A percentile compares a stretch with the other conserved stretches of the same genome.
These are phyloP conservation scores for Huntiella decipiens DNA, from an alignment of 2,329 filamentous ascomycete species.

Conservation along the genomic window DNA sequence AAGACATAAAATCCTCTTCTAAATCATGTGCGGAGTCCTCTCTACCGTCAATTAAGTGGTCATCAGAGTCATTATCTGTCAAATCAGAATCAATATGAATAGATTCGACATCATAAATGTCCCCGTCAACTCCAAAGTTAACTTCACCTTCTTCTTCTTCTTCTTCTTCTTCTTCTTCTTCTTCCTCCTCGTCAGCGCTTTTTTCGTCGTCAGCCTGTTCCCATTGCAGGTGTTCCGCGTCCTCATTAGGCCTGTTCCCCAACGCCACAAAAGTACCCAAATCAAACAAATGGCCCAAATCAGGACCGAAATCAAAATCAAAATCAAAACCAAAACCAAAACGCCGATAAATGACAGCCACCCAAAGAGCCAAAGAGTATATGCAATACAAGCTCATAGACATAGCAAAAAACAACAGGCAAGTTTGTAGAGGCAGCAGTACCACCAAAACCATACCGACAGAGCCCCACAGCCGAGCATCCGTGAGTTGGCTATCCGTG, in stretches of 20 bases:
- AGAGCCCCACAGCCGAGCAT: slow-evolving; percentile 2
- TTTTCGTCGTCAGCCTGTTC: slow-evolving; percentile 17
- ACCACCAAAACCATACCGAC: slow-evolving; percentile 5
- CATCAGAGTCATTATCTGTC: slow-evolving; percentile 12
- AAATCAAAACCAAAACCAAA: slow-evolving; percentile 3
- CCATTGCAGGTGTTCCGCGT: background rate
- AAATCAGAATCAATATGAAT: slow-evolving; percentile 8
- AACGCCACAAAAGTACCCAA: background rate
- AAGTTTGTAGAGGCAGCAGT: slow-evolving; percentile 8
- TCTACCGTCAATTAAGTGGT: slow-evolving; percentile 18
- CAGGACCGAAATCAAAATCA: background rate
- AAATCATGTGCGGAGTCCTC: slow-evolving; percentile 6
- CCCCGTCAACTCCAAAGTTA: slow-evolving; percentile 16
- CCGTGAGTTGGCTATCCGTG: too few relatives aligned
- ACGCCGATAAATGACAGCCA: slow-evolving; percentile 1
- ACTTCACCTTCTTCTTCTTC: slow-evolving; percentile 18
- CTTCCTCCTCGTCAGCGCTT: slow-evolving; percentile 16
- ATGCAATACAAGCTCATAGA: slow-evolving; percentile 1
- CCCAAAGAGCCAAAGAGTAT: background rate
- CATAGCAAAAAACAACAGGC: slow-evolving; percentile 3
- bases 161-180: slow-evolving; percentile 15
- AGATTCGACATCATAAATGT: slow-evolving; percentile 13
- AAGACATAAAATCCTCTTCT: background rate
- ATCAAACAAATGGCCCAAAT: background rate
- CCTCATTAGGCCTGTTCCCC: background rate